These are phyloP conservation scores for Pharnaceum exiguum DNA, from an alignment of 148 eudicot genomes.

Conservation along the genomic window DNA sequence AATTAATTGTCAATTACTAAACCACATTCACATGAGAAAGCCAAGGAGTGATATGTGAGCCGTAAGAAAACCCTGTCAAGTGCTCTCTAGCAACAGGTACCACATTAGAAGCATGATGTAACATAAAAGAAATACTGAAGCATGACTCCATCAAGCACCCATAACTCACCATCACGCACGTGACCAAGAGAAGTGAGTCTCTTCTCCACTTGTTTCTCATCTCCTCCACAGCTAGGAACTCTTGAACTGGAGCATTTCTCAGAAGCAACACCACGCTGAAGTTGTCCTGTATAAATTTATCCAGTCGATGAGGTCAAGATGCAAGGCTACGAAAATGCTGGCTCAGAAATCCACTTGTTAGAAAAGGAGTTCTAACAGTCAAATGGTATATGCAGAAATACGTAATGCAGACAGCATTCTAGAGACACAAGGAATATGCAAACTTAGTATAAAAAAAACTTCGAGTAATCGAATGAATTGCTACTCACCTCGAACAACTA, in stretches of 20 bases:
- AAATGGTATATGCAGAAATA: too few species aligned
- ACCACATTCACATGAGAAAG: too few species aligned
- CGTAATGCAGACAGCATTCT: too few species aligned
- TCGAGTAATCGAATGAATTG: not conserved
- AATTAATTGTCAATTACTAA: too few species aligned
- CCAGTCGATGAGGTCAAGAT: not conserved
- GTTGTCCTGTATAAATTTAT: conserved; percentile 29
- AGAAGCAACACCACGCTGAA: conserved; percentile 18
- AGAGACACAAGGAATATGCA: too few species aligned
- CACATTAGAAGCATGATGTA: too few species aligned
- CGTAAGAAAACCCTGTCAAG: too few species aligned
- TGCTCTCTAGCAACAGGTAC: too few species aligned
- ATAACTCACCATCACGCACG: conserved; percentile 69
- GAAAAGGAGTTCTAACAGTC: too few species aligned
- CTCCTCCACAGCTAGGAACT: conserved; percentile 11
- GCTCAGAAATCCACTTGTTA: too few species aligned
- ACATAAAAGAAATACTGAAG: not conserved
- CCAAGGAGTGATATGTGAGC: too few species aligned
- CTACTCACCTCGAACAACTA: conserved; percentile 1
- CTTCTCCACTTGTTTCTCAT: conserved; percentile 14
- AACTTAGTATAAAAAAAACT: not conserved
- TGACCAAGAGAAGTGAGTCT: conserved; percentile 24
- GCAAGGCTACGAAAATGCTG: too few species aligned
- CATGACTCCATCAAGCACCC: not conserved
- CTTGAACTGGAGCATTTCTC: conserved; percentile 19